These are phyloP conservation scores for Globisporangium mamillatum DNA, from an alignment of 352 stramenopile genomes.

Conservation along the genomic window DNA sequence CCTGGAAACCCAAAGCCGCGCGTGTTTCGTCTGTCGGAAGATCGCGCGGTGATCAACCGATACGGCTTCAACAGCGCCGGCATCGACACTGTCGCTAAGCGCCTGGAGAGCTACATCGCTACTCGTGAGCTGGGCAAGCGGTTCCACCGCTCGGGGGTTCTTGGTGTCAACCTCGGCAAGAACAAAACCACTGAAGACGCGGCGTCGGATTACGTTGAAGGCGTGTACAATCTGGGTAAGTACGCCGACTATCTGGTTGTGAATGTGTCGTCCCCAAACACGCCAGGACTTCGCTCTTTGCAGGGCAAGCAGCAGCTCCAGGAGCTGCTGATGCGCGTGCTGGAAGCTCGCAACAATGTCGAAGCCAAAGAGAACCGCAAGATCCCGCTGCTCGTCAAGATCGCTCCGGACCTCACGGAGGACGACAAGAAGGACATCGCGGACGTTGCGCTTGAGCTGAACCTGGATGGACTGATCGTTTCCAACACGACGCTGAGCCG, in stretches of 20 bases:
- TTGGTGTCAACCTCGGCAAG: conserved; percentile 98
- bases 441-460: conserved; percentile 77
- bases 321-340: conserved; percentile 65
- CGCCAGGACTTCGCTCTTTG: conserved; percentile 79
- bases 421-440: conserved; percentile 96
- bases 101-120: conserved; percentile 59
- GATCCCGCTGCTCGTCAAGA: conserved; percentile 96
- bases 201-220: conserved; percentile 87
- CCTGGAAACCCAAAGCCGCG: conserved; percentile 94
- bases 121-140: conserved; percentile 29
- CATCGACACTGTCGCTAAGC: conserved; percentile 67
- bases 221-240: conserved; percentile 89
- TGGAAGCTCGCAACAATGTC: conserved; percentile 66
- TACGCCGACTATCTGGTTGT: conserved; percentile 98
- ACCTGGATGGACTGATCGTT: conserved; percentile 95
- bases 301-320: conserved; percentile 83
- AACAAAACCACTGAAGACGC: conserved; percentile 93
- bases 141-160: conserved; percentile 67
- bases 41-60: conserved; percentile 96
- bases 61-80: conserved; percentile 98
- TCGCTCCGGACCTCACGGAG: conserved; percentile 94
- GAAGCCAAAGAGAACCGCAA: conserved; percentile 46
- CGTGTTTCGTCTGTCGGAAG: conserved; percentile 95
- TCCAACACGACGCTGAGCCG: conserved; percentile 96
- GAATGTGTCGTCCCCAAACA: conserved; percentile 98